A percentile compares a stretch with the other conserved stretches of the same genome.
phyloP scores from a whole-genome alignment of 441 rosid species.

The California macrophylla region DNA sequence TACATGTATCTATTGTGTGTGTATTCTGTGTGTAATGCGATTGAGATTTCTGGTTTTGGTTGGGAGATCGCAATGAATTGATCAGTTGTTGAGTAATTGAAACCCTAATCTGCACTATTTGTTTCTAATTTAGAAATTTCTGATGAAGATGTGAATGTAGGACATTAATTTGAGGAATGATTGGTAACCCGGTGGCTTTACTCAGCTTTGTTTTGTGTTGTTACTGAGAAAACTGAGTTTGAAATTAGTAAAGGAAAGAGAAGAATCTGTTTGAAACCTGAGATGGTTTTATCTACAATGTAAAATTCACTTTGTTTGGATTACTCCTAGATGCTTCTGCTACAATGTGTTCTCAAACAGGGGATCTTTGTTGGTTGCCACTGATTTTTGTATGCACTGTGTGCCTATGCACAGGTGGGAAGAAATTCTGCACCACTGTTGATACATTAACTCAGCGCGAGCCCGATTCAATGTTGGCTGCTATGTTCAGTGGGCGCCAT shows the following conservation, averaged over 20 bases:
- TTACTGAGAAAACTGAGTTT: neutral
- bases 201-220: neutral
- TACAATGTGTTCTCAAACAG: neutral
- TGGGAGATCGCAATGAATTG: neutral
- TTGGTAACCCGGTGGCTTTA: neutral
- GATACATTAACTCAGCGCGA: conserved; percentile 81
- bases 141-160: neutral
- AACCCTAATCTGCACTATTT: conserved; percentile 3
- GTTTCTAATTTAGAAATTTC: neutral
- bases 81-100: neutral
- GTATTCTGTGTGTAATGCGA: neutral
- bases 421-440: conserved; percentile 63
- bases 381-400: neutral
- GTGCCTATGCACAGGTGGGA: conserved; percentile 44
- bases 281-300: neutral
- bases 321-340: neutral
- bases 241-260: neutral
- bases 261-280: neutral
- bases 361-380: neutral
- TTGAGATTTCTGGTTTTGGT: neutral
- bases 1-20: neutral
- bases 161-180: neutral
- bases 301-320: neutral
- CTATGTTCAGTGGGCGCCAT: conserved; percentile 87
- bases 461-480: conserved; percentile 92